Percentiles rank a stretch among this genome's conserved stretches.
Conservation (phyloP, 306 rosid genomes). For the Gastrolobium bilobum region DNA sequence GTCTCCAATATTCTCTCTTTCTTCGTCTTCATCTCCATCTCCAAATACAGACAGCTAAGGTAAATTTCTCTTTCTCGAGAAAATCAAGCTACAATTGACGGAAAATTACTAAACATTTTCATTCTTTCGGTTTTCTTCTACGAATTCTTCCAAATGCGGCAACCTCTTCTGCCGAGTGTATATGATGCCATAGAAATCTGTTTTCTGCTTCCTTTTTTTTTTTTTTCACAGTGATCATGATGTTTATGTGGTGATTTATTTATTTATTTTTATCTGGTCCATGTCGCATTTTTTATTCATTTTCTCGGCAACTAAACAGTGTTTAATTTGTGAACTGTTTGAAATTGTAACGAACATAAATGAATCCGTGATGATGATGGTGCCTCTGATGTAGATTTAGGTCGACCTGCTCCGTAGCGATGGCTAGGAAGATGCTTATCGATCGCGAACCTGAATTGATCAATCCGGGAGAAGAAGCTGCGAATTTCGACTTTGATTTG, state of each 20-base stretch:
- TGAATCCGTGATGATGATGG: background rate
- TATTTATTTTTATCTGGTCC: background rate
- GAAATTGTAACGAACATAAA: background rate
- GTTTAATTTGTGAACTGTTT: conserved; percentile 23
- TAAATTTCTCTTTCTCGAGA: too few relatives aligned
- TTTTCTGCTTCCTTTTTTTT: too few relatives aligned
- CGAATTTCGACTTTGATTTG: conserved; percentile 77
- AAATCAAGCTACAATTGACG: too few relatives aligned
- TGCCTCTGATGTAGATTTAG: conserved; percentile 38
- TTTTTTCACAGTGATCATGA: background rate
- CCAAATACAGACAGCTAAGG: too few relatives aligned
- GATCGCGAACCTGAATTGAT: conserved; percentile 71
- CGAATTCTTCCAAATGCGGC: too few relatives aligned
- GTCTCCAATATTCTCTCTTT: too few relatives aligned
- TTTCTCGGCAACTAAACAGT: conserved; percentile 16
- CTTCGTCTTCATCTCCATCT: too few relatives aligned
- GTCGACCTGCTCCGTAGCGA: conserved; percentile 47
- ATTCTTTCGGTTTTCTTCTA: too few relatives aligned
- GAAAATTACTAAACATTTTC: too few relatives aligned
- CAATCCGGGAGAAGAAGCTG: conserved; percentile 56
- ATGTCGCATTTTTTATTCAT: conserved; percentile 25
- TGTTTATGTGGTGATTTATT: background rate
- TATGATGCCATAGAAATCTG: too few relatives aligned
- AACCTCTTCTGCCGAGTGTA: too few relatives aligned
- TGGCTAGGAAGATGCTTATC: conserved; percentile 92